These are phyloP conservation scores for Nakazawaea holstii DNA, from an alignment of 805 yeast species.

Conservation along the genomic window DNA sequence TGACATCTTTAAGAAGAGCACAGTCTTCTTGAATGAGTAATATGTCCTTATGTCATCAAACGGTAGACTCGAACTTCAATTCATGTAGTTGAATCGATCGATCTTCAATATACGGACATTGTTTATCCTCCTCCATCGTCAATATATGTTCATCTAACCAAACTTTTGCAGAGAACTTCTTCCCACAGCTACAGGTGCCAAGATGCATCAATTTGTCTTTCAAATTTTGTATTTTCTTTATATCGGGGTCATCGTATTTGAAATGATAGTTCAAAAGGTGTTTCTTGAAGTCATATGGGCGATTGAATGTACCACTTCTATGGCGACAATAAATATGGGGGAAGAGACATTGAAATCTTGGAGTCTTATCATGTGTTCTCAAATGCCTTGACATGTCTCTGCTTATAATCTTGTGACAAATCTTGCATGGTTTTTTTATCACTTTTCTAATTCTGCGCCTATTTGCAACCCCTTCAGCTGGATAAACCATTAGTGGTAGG, in stretches of 20 bases:
- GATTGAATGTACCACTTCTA: slow-evolving; percentile 55
- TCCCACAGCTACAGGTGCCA: slow-evolving; percentile 55
- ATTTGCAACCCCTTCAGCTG: not conserved
- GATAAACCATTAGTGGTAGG: not conserved
- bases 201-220: slow-evolving; percentile 43
- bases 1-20: no score
- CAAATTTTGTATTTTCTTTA: slow-evolving; percentile 41
- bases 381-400: slow-evolving; percentile 42
- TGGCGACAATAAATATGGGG: slow-evolving; percentile 53
- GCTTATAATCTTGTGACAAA: slow-evolving; percentile 1
- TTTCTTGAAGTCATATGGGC: slow-evolving; percentile 66
- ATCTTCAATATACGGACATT: no score
- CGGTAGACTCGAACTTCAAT: no score
- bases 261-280: slow-evolving; percentile 60
- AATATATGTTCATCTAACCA: slow-evolving; percentile 30
- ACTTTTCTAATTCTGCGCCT: not conserved
- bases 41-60: no score
- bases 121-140: no score
- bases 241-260: slow-evolving; percentile 40
- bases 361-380: slow-evolving; percentile 53
- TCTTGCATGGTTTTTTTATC: not conserved
- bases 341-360: slow-evolving; percentile 53
- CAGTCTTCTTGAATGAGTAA: no score
- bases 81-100: no score
- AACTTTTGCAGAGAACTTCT: slow-evolving; percentile 38